These are phyloP conservation scores for Eimeria brunetti DNA, from an alignment of 169 alveolate species.

Conservation along the genomic window DNA sequence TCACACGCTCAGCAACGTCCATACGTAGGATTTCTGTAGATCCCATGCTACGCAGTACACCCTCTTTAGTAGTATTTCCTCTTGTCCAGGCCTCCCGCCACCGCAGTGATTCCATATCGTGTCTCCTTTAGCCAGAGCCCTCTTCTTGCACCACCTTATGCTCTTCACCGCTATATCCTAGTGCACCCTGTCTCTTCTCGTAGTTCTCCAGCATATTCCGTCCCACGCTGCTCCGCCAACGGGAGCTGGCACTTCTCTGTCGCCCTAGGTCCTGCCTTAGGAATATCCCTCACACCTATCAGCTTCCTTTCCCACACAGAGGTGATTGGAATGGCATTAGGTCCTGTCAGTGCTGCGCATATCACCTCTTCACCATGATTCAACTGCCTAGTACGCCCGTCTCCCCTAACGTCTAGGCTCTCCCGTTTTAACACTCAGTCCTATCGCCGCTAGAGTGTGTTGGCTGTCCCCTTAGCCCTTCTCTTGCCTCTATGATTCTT, in stretches of 20 bases:
- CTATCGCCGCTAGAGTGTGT: no score
- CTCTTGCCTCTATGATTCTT: no score
- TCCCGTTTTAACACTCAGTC: no score
- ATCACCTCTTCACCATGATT: no score
- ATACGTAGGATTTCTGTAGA: not conserved
- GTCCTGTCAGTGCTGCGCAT: no score
- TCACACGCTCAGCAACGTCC: not conserved
- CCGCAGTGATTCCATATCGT: not conserved
- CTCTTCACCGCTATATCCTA: not conserved
- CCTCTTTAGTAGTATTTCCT: not conserved
- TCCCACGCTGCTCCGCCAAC: not conserved
- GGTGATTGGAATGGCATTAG: no score
- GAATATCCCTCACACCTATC: not conserved
- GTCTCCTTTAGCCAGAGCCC: not conserved
- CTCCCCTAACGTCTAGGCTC: no score
- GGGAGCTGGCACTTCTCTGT: not conserved
- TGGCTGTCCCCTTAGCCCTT: no score
- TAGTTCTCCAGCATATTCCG: not conserved
- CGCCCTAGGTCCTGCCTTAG: not conserved
- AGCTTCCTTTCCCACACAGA: not conserved
- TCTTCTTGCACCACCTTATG: not conserved
- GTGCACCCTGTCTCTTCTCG: not conserved
- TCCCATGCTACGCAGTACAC: not conserved
- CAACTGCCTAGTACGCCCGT: no score
- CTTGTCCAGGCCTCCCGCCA: not conserved